Evolutionary conservation across 371 early-diverging fungal species (phyloP).

Genomic region (Rhizopus delemar): DNA sequence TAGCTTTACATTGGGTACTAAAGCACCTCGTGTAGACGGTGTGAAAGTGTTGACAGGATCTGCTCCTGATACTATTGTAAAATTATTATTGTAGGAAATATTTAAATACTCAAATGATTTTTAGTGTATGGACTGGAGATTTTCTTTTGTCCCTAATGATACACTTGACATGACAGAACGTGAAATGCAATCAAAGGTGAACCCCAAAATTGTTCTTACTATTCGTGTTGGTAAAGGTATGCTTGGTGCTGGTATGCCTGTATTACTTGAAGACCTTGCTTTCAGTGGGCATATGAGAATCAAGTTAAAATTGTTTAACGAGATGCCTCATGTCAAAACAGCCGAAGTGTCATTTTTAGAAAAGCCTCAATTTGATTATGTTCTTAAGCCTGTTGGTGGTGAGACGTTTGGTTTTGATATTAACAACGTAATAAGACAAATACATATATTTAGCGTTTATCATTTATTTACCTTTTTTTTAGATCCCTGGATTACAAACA

Average conservation of each 20-base stretch:
- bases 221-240: slow-evolving; percentile 88
- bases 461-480: slow-evolving; percentile 2
- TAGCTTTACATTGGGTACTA: slow-evolving; percentile 94
- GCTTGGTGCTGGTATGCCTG: slow-evolving; percentile 85
- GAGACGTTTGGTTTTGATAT: slow-evolving; percentile 82
- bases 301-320: slow-evolving; percentile 75
- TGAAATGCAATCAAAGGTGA: slow-evolving; percentile 63
- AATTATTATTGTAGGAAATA: slow-evolving; percentile 2
- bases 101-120: slow-evolving; percentile 1
- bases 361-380: slow-evolving; percentile 87
- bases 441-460: not conserved
- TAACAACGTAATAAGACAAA: slow-evolving; percentile 50
- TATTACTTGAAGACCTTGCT: slow-evolving; percentile 88
- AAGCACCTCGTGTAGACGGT: slow-evolving; percentile 86
- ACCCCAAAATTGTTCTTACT: slow-evolving; percentile 90
- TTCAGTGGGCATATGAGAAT: slow-evolving; percentile 79
- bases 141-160: slow-evolving; percentile 82
- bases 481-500: slow-evolving; percentile 74
- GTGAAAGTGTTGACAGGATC: slow-evolving; percentile 76
- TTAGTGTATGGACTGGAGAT: slow-evolving; percentile 86
- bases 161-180: slow-evolving; percentile 62
- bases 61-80: slow-evolving; percentile 78
- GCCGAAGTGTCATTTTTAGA: slow-evolving; percentile 85
- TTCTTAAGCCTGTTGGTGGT: slow-evolving; percentile 87
- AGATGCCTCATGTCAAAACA: slow-evolving; percentile 84